A percentile compares a stretch with the other conserved stretches of the same genome.
phyloP scores from a whole-genome alignment of 371 early-diverging fungal species.

The Apophysomyces sp. region DNA sequence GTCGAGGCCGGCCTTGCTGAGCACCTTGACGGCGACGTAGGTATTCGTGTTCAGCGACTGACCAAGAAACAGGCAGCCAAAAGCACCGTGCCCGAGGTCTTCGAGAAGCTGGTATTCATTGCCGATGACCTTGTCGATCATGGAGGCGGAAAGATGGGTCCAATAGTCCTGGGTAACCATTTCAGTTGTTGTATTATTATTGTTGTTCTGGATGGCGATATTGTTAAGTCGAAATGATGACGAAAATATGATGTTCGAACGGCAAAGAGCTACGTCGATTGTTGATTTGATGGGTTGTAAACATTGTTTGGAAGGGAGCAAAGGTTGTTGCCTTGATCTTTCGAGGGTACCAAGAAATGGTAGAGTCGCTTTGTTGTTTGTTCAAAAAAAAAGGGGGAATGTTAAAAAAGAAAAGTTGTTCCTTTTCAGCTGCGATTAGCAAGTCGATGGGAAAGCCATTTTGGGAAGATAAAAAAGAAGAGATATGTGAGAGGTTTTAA shows the following conservation, averaged over 20 bases:
- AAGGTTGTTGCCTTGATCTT: neutral
- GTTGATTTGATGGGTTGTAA: neutral
- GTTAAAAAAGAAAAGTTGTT: neutral
- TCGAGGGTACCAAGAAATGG: constrained; percentile 1
- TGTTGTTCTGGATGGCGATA: neutral
- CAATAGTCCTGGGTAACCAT: constrained; percentile 17
- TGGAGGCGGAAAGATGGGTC: constrained; percentile 11
- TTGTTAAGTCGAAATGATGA: constrained; percentile 1
- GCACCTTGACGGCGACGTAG: constrained; percentile 68
- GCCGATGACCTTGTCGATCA: constrained; percentile 27
- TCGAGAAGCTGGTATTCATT: constrained; percentile 49
- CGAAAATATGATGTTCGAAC: constrained; percentile 1
- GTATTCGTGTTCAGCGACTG: constrained; percentile 28
- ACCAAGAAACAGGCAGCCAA: constrained; percentile 58
- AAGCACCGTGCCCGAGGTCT: constrained; percentile 57
- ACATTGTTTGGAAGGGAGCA: neutral
- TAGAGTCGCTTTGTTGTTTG: neutral
- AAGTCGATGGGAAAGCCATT: neutral
- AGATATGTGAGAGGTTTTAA: neutral
- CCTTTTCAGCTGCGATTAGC: neutral
- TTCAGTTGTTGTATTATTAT: constrained; percentile 2
- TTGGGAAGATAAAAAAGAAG: neutral
- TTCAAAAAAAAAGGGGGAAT: neutral
- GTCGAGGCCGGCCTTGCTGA: constrained; percentile 66
- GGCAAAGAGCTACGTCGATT: constrained; percentile 4